Evolutionary conservation across 371 early-diverging fungal species (phyloP).

Genomic region (Homolaphlyctis polyrhiza): DNA sequence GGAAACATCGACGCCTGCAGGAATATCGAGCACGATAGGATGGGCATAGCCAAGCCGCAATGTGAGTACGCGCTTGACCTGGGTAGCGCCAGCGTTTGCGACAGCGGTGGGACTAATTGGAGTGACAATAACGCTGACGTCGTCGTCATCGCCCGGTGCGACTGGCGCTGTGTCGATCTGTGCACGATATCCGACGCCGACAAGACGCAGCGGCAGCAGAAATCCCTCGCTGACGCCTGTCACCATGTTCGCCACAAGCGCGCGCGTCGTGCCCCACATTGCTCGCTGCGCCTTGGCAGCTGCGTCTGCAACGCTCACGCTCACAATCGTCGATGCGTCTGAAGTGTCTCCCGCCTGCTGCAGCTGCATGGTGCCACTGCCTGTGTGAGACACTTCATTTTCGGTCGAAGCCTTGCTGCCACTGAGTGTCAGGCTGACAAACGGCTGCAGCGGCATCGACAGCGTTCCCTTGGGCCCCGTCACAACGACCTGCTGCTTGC

Average conservation of each 20-base stretch:
- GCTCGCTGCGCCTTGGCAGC: slow-evolving; percentile 65
- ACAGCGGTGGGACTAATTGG: too few species aligned
- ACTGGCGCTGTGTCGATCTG: slow-evolving; percentile 51
- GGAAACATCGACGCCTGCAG: slow-evolving; percentile 69
- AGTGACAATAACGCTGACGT: too few species aligned
- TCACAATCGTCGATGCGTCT: slow-evolving; percentile 26
- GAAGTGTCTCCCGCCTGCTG: slow-evolving; percentile 1
- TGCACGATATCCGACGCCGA: slow-evolving; percentile 95
- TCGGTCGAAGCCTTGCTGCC: too few species aligned
- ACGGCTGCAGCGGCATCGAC: slow-evolving; percentile 72
- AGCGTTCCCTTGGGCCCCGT: slow-evolving; percentile 80
- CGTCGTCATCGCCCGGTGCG: neutral
- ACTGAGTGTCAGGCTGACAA: slow-evolving; percentile 38
- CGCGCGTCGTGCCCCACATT: slow-evolving; percentile 91
- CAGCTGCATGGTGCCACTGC: too few species aligned
- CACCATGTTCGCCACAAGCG: slow-evolving; percentile 79
- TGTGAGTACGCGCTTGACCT: slow-evolving; percentile 52
- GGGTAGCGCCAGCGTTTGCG: too few species aligned
- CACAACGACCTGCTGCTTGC: slow-evolving; percentile 45
- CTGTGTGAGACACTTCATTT: too few species aligned
- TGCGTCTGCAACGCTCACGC: slow-evolving; percentile 59
- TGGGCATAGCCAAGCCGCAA: slow-evolving; percentile 90
- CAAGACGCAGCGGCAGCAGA: slow-evolving; percentile 73
- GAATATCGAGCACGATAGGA: slow-evolving; percentile 72
- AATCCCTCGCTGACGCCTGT: slow-evolving; percentile 89